A percentile compares a stretch with the other conserved stretches of the same genome.
phyloP scores from a whole-genome alignment of 139 green algal genomes.

The Zygnema circumcarinatum region DNA sequence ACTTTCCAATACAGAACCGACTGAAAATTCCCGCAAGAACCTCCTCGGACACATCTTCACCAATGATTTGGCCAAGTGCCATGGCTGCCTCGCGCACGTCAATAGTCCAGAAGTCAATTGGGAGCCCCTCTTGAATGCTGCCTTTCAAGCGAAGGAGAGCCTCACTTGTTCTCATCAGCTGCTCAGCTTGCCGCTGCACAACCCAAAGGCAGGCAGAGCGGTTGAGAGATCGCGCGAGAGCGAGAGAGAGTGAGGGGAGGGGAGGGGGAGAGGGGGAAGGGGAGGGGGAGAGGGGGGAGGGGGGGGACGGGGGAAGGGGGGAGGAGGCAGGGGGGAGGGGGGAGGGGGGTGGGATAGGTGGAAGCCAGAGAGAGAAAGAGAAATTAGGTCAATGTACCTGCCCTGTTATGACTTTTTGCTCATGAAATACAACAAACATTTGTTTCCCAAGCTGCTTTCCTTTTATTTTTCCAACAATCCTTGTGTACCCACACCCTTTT shows the following conservation, averaged over 20 bases:
- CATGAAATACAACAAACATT: slow-evolving; percentile 1
- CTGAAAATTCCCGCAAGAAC: slow-evolving; percentile 90
- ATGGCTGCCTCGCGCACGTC: slow-evolving; percentile 85
- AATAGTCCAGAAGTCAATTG: slow-evolving; percentile 96
- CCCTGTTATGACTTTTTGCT: too few relatives aligned
- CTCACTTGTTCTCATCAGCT: slow-evolving; percentile 55
- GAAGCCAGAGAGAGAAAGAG: too few relatives aligned
- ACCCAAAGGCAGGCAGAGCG: neutral
- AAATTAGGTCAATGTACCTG: too few relatives aligned
- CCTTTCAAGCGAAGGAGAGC: slow-evolving; percentile 60
- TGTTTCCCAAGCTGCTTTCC: neutral
- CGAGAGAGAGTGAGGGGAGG: too few relatives aligned
- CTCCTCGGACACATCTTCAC: slow-evolving; percentile 85
- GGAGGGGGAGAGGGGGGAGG: neutral
- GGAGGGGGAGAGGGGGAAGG: neutral
- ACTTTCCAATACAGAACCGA: slow-evolving; percentile 87
- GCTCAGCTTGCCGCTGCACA: slow-evolving; percentile 54
- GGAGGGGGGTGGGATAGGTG: too few relatives aligned
- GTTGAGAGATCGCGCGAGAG: too few relatives aligned
- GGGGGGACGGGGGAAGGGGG: too few relatives aligned
- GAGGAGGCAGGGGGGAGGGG: too few relatives aligned
- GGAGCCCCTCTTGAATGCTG: slow-evolving; percentile 74
- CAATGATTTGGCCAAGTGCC: slow-evolving; percentile 88
- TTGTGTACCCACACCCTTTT: neutral
- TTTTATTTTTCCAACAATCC: too few relatives aligned